A percentile compares a stretch with the other conserved stretches of the same genome.
Evolutionary conservation across 2,329 filamentous ascomycete species (phyloP).

Genomic region (Graphilbum fragrans): DNA sequence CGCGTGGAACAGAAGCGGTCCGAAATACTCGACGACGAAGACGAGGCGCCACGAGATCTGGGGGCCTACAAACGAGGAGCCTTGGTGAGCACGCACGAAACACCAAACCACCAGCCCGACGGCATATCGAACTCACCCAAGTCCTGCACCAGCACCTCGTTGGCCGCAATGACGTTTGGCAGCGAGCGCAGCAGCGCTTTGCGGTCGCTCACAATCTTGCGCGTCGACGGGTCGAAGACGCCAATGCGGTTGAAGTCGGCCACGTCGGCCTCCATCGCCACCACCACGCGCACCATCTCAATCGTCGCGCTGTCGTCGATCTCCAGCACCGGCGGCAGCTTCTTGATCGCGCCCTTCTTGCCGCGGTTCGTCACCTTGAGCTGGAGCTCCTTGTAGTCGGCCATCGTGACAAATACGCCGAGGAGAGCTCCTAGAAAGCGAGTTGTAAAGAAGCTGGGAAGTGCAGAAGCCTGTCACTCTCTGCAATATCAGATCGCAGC

Average conservation of each 20-base stretch:
- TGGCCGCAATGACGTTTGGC: conserved; percentile 31
- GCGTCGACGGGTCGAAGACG: conserved; percentile 46
- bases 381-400: conserved; percentile 14
- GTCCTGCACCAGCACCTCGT: conserved; percentile 77
- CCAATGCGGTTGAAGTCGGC: conserved; percentile 50
- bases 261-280: conserved; percentile 39
- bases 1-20: conserved; percentile 78
- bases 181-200: conserved; percentile 38
- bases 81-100: too few species aligned
- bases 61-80: conserved; percentile 45
- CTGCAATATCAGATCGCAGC: too few species aligned
- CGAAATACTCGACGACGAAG: conserved; percentile 90
- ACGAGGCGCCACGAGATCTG: conserved; percentile 91
- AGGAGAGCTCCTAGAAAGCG: not conserved
- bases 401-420: conserved; percentile 5
- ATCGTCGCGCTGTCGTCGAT: conserved; percentile 39
- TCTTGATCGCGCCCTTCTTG: conserved; percentile 38
- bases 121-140: too few species aligned
- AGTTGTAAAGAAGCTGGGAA: too few species aligned
- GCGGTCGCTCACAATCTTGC: conserved; percentile 52
- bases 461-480: too few species aligned
- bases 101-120: too few species aligned
- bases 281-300: conserved; percentile 44
- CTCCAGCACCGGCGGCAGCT: conserved; percentile 39
- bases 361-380: conserved; percentile 32